Evolutionary conservation across 2,329 filamentous ascomycete species (phyloP), one percentile per base, ranked within the genome.

Genomic region (Pestalotiopsis sp.): DNA sequence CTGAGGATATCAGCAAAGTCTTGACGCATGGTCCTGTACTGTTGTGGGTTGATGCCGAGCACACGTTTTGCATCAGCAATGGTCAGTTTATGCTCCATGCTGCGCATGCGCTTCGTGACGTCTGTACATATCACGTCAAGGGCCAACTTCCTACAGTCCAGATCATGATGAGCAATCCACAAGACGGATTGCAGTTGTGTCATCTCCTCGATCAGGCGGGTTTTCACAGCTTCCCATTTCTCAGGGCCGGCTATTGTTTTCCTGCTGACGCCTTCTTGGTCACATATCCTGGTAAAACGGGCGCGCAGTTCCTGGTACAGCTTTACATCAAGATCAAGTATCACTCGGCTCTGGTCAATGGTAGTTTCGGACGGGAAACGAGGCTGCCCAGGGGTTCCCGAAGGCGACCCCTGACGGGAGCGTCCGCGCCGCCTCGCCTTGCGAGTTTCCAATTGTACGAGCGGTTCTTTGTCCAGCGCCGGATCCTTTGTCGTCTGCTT

Each of bases 291-390:
- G 73, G 91, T 87, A 72, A 94, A 96, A 36, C 87, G 86, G 63
- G 89, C 84, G 38, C 93, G 87, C 17, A 94, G 79, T 69, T 88
- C 81, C 39, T 85, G 85, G 77, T 96, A 96, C 57, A 87, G 81
- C 1, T 84, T 79, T 63, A 86, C 87, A 74, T 92, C 88, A 41
- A 97, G 83, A 49, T 82, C 84, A 36, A 97, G 83, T 69, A 90
- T 91, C 13, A 85, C 85, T 76, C 94, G 93, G 75, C 91, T 91
- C 79, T 95, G 92, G 72, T 93, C 91, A 69, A 96, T 87, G 0
- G 93, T 95, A 13, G 92, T 95, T 78, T 96, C 93, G 0, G 93
- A 95, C 1, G 92, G 92, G 71, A 94, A 96, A 25, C 93, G 89
- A 14, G 91, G 90, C 23, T 90, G 88, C 4, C 90, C 89, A 1